phyloP scores from a whole-genome alignment of 1,139 yeast species.

The Hansenula sp. region DNA sequence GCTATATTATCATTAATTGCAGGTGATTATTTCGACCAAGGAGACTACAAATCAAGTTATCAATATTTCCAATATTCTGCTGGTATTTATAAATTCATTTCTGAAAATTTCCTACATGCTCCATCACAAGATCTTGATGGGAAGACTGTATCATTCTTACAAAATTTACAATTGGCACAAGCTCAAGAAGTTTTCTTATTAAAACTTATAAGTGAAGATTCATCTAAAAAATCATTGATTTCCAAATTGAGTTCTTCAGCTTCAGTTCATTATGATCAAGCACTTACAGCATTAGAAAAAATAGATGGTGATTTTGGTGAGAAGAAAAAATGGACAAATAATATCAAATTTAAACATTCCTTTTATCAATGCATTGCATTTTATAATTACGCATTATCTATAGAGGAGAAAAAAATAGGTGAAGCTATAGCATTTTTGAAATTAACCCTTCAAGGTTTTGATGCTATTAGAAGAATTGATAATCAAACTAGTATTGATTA shows the following conservation, averaged over 20 bases:
- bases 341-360: constrained; percentile 37
- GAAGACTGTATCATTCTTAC: constrained; percentile 62
- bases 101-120: constrained; percentile 84
- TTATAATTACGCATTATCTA: constrained; percentile 35
- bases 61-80: constrained; percentile 71
- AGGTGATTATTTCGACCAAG: constrained; percentile 33
- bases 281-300: constrained; percentile 42
- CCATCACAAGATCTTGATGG: constrained; percentile 78
- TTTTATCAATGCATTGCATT: constrained; percentile 43
- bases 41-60: constrained; percentile 56
- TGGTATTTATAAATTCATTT: constrained; percentile 67
- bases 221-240: constrained; percentile 56
- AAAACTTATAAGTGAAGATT: constrained; percentile 47
- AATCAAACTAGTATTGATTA: constrained; percentile 25
- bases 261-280: constrained; percentile 48
- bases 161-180: constrained; percentile 72
- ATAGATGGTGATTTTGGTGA: constrained; percentile 42
- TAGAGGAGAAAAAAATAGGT: constrained; percentile 55
- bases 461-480: constrained; percentile 20
- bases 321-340: constrained; percentile 34
- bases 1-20: constrained; percentile 47
- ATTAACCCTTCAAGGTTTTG: constrained; percentile 36
- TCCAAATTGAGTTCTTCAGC: constrained; percentile 70
- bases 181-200: constrained; percentile 81
- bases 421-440: constrained; percentile 68